A percentile compares a stretch with the other conserved stretches of the same genome.
phyloP scores from a whole-genome alignment of 2,329 filamentous ascomycete genomes.

The Fusarium robinianum region DNA sequence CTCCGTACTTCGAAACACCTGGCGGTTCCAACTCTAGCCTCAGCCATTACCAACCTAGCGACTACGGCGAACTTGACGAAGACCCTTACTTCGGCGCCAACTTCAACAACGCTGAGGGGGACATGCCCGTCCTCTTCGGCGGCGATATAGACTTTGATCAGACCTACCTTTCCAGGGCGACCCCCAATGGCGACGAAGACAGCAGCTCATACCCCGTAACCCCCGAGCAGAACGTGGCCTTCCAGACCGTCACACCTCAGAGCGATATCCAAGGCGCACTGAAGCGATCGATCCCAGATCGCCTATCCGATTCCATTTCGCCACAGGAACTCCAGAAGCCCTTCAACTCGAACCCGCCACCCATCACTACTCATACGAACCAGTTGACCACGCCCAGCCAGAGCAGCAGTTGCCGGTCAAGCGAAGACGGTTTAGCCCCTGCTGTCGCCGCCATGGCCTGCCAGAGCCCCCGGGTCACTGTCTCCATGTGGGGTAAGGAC shows the following conservation, averaged over 20 bases:
- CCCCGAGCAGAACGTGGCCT: slow-evolving; percentile 55
- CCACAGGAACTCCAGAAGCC: slow-evolving; percentile 49
- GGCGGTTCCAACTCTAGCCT: slow-evolving; percentile 54
- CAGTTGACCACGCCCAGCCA: slow-evolving; percentile 57
- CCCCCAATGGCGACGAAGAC: slow-evolving; percentile 31
- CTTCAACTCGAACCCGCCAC: slow-evolving; percentile 43
- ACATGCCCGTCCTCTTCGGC: slow-evolving; percentile 52
- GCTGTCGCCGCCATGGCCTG: slow-evolving; percentile 48
- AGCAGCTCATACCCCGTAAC: slow-evolving; percentile 51
- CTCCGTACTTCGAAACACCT: slow-evolving; percentile 50
- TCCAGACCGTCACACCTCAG: slow-evolving; percentile 51
- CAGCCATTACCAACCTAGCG: slow-evolving; percentile 56
- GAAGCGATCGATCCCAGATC: slow-evolving; percentile 28
- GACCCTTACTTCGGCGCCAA: slow-evolving; percentile 58
- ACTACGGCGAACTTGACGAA: slow-evolving; percentile 52
- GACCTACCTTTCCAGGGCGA: slow-evolving; percentile 21
- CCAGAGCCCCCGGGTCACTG: slow-evolving; percentile 59
- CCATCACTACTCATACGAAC: slow-evolving; percentile 37
- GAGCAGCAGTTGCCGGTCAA: slow-evolving; percentile 54
- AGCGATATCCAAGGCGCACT: slow-evolving; percentile 40
- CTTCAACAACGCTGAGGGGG: slow-evolving; percentile 49
- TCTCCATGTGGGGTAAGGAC: slow-evolving; percentile 59
- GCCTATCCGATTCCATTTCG: slow-evolving; percentile 45
- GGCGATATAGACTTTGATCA: slow-evolving; percentile 37
- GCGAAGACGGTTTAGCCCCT: slow-evolving; percentile 53